Percentiles rank a stretch among this genome's conserved stretches.
Evolutionary conservation across 768 basidiomycete genomes (phyloP).

Genomic region (Hypholoma sublateritium): DNA sequence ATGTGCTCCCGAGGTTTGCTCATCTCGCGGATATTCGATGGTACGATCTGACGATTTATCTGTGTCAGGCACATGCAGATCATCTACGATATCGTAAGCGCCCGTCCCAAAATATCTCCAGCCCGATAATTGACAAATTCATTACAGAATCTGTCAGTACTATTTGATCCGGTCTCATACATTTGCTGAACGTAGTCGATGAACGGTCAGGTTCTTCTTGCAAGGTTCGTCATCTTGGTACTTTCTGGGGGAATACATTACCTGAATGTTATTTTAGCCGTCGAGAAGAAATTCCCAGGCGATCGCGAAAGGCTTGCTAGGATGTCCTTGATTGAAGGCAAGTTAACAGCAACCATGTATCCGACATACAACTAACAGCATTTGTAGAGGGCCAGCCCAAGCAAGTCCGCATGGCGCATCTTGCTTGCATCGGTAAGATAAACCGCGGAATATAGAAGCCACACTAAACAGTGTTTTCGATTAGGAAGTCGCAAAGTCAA

Average conservation of each 20-base stretch:
- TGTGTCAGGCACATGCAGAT: conserved; percentile 84
- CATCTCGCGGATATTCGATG: neutral
- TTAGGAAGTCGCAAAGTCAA: conserved; percentile 83
- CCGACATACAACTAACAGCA: neutral
- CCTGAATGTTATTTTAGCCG: conserved; percentile 43
- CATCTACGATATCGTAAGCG: conserved; percentile 78
- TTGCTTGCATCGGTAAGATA: conserved; percentile 75
- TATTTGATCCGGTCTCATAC: too few species aligned
- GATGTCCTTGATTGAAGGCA: conserved; percentile 93
- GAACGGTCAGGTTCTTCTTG: conserved; percentile 52
- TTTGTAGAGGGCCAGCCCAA: conserved; percentile 77
- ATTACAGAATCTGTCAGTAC: conserved; percentile 49
- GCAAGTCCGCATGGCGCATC: conserved; percentile 86
- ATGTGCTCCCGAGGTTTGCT: conserved; percentile 72
- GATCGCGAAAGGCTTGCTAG: conserved; percentile 77
- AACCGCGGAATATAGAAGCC: neutral
- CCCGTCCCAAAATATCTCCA: neutral
- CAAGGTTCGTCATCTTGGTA: conserved; percentile 47
- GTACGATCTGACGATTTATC: neutral
- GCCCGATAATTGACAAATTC: conserved; percentile 3
- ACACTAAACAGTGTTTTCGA: neutral
- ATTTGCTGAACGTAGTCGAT: neutral
- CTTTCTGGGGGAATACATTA: neutral
- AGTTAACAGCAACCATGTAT: neutral
- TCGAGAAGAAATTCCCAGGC: conserved; percentile 87